A percentile compares a stretch with the other conserved stretches of the same genome.
Conservation (phyloP, 108 stramenopile genomes). For the Aurantiochytrium sp. region DNA sequence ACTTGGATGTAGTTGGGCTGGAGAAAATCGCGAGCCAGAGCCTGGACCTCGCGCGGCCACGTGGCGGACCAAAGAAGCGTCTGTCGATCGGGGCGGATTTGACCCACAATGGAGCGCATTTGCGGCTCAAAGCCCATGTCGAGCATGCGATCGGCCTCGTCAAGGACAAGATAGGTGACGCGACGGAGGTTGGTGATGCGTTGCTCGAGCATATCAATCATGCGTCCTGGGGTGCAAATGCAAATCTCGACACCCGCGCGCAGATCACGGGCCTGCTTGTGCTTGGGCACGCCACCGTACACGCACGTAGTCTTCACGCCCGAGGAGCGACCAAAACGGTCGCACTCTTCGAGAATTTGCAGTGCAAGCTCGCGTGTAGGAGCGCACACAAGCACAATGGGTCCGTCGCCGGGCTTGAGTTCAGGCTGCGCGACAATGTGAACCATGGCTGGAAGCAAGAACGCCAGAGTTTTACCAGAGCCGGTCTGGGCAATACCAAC, state of each 20-base stretch:
- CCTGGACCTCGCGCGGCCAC: slow-evolving; percentile 93
- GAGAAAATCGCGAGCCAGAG: slow-evolving; percentile 85
- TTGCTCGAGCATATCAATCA: slow-evolving; percentile 92
- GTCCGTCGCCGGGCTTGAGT: slow-evolving; percentile 94
- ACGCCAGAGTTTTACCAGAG: slow-evolving; percentile 89
- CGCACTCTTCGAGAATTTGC: slow-evolving; percentile 98
- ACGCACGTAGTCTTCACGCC: slow-evolving; percentile 96
- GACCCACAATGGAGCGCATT: slow-evolving; percentile 83
- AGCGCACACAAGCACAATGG: slow-evolving; percentile 89
- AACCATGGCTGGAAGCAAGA: slow-evolving; percentile 96
- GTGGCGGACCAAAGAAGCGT: slow-evolving; percentile 98
- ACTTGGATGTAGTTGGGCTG: slow-evolving; percentile 76
- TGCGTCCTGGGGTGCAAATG: slow-evolving; percentile 94
- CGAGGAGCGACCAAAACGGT: slow-evolving; percentile 85
- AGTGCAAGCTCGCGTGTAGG: slow-evolving; percentile 98
- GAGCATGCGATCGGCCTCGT: slow-evolving; percentile 93
- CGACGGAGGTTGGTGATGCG: slow-evolving; percentile 87
- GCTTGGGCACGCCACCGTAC: slow-evolving; percentile 94
- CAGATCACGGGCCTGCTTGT: slow-evolving; percentile 56
- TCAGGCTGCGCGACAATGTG: slow-evolving; percentile 98
- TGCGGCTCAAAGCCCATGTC: slow-evolving; percentile 99
- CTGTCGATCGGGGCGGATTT: slow-evolving; percentile 94
- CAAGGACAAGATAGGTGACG: slow-evolving; percentile 92
- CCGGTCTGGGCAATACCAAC: slow-evolving; percentile 93
- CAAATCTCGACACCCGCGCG: slow-evolving; percentile 86